Base-by-base conservation (phyloP, 2,329 filamentous ascomycete genomes). In the Aspergillus brunneoviolaceus region DNA sequence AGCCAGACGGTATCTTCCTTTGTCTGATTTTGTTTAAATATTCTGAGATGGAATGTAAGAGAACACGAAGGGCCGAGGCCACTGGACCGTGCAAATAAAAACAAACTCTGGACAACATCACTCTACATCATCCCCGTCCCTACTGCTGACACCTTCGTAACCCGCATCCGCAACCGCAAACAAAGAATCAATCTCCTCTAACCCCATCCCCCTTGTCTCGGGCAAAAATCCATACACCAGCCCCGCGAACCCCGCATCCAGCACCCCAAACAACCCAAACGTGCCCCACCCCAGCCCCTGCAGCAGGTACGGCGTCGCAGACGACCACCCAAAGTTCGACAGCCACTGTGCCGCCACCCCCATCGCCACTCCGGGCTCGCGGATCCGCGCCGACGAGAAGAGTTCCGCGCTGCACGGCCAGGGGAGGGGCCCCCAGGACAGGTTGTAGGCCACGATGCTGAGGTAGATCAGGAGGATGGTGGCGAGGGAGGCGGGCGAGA, bases 391-490 rank as follows among this genome's bases (percentile, higher is more conserved):
- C 39, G 70, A 72, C 9, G 73, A 72, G 64, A 78, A 78, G 51
- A 77, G 74, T 62, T 74, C 76, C 6, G 71, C 70, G 4, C 69
- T 69, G 63, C 75, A 77, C 0, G 76, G 74, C 76, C 76, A 78
- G 2, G 73, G 72, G 1, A 76, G 65, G 0, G 76, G 75, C 0
- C 76, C 76, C 76, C 76, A 78, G 49, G 74, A 77, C 61, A 77
- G 71, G 50, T 78, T 78, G 63, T 76, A 79, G 12, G 69, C 60
- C 49, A 84, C 79, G 27, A 85, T 81, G 60, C 82, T 82, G 4
- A 85, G 72, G 66, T 85, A 85, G 56, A 85, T 85, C 12, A 86
- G 71, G 0, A 79, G 78, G 1, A 86, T 75, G 0, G 81, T 85
- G 2, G 78, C 78, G 33, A 84, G 81, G 0, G 79, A 81, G 1